These are phyloP conservation scores for Carpinus viminea DNA, from an alignment of 306 rosid genomes.

Conservation along the genomic window DNA sequence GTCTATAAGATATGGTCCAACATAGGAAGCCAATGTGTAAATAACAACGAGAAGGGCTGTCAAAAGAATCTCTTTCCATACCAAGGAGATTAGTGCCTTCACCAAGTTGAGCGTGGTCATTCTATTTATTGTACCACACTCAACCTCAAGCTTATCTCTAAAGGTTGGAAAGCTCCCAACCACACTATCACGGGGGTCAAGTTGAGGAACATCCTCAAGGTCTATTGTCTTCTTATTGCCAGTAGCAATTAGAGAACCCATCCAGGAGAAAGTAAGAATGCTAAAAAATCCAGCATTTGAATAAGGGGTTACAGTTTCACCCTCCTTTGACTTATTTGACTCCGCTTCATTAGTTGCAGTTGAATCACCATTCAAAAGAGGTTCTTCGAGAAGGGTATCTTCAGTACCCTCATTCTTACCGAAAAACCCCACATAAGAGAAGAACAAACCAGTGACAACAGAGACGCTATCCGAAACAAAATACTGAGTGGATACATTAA, in stretches of 20 bases:
- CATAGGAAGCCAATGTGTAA: constrained; percentile 46
- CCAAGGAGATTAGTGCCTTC: constrained; percentile 31
- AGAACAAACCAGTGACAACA: constrained; percentile 28
- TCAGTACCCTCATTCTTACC: constrained; percentile 27
- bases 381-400: constrained; percentile 32
- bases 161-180: constrained; percentile 37
- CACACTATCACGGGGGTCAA: constrained; percentile 39
- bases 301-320: constrained; percentile 49
- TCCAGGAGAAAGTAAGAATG: constrained; percentile 48
- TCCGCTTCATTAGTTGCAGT: neutral
- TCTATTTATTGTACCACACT: constrained; percentile 36
- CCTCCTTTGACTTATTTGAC: constrained; percentile 34
- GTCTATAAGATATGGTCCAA: constrained; percentile 57
- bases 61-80: constrained; percentile 45
- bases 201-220: constrained; percentile 56
- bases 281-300: constrained; percentile 56
- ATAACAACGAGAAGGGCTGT: constrained; percentile 30
- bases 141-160: constrained; percentile 35
- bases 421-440: constrained; percentile 35
- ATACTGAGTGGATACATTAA: constrained; percentile 22
- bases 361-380: constrained; percentile 35
- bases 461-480: constrained; percentile 44
- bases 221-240: constrained; percentile 44
- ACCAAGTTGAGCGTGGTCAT: constrained; percentile 43
- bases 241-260: constrained; percentile 44